Evolutionary conservation across 1,139 yeast species (phyloP).

Genomic region (Scheffersomyces illinoinensis): DNA sequence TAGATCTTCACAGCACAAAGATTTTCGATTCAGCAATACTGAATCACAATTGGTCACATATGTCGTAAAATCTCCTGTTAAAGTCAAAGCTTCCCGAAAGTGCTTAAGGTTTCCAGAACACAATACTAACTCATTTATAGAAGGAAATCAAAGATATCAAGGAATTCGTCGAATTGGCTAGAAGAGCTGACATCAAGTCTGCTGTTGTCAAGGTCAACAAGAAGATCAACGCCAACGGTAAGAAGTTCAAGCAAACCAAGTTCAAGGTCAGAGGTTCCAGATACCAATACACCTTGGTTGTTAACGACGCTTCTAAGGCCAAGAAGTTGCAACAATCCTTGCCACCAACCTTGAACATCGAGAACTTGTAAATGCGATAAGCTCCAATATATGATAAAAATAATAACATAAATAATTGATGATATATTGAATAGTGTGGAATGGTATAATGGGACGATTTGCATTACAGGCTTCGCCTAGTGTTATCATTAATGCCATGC

Average conservation of each 20-base stretch:
- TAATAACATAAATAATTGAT: not conserved
- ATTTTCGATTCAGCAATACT: not conserved
- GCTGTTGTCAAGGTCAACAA: conserved; percentile 91
- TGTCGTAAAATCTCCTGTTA: not conserved
- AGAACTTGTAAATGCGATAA: conserved; percentile 51
- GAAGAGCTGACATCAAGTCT: conserved; percentile 93
- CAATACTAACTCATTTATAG: conserved; percentile 27
- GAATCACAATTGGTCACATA: not conserved
- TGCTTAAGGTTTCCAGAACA: not conserved
- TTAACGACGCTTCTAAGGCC: conserved; percentile 96
- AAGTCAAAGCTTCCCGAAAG: not conserved
- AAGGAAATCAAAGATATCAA: conserved; percentile 93
- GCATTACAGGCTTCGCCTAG: not conserved
- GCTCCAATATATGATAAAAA: not conserved
- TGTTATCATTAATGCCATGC: not conserved
- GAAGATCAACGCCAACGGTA: conserved; percentile 83
- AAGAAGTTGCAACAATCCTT: conserved; percentile 97
- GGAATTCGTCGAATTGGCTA: conserved; percentile 96
- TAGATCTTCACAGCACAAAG: not conserved
- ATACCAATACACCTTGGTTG: conserved; percentile 93
- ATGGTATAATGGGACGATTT: not conserved
- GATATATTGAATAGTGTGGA: conserved; percentile 1
- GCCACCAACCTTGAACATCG: conserved; percentile 90
- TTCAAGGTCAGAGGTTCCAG: conserved; percentile 98
- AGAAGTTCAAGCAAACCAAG: conserved; percentile 89